Percentiles rank a stretch among this genome's conserved stretches.
Evolutionary conservation across 2,329 filamentous ascomycete species (phyloP).

Genomic region (Amesomyces nigricolor): DNA sequence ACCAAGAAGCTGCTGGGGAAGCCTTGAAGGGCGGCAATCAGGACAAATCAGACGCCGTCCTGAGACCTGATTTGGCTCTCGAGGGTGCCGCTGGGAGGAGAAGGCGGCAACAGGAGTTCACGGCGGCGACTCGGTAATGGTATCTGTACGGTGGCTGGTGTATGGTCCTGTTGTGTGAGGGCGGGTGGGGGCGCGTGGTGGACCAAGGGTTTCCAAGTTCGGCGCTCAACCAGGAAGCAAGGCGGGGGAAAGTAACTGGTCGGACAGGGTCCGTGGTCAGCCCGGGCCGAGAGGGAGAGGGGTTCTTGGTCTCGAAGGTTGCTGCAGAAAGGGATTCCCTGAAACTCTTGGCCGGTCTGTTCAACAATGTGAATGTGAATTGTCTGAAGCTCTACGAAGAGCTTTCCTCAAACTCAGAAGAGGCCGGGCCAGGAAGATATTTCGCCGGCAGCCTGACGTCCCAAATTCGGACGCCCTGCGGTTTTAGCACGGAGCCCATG

Average conservation of each 20-base stretch:
- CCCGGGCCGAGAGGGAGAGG: constrained; percentile 1
- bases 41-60: constrained; percentile 5
- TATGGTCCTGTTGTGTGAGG: constrained; percentile 4
- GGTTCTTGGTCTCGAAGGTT: constrained; percentile 1
- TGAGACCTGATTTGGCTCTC: not conserved
- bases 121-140: not conserved
- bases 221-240: not conserved
- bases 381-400: too few relatives aligned
- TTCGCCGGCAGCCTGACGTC: too few relatives aligned
- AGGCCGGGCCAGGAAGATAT: too few relatives aligned
- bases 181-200: constrained; percentile 9
- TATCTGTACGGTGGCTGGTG: constrained; percentile 8
- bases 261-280: constrained; percentile 1
- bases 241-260: not conserved
- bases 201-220: not conserved
- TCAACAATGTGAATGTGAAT: not conserved
- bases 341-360: constrained; percentile 4
- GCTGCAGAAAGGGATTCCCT: not conserved
- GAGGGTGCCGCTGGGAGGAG: not conserved
- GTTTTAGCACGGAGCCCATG: not conserved
- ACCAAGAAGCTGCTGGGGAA: not conserved
- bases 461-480: not conserved
- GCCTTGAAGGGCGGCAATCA: constrained; percentile 13
- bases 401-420: too few relatives aligned
- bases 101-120: constrained; percentile 15